A percentile compares a stretch with the other conserved stretches of the same genome.
These are phyloP conservation scores for Euphorbia celastroides DNA, from an alignment of 441 rosid genomes.

Conservation along the genomic window DNA sequence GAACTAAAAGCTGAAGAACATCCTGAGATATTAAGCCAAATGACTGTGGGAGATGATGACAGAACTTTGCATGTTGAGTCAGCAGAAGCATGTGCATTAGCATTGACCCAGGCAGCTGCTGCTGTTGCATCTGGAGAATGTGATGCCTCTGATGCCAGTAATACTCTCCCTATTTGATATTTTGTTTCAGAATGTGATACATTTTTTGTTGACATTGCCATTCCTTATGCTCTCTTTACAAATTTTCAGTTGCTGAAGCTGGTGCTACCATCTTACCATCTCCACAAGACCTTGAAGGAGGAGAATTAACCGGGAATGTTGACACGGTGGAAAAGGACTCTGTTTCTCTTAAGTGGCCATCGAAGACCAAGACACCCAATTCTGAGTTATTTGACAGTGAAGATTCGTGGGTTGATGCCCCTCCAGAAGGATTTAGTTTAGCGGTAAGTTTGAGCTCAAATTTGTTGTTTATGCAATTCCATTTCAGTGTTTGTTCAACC, in stretches of 20 bases:
- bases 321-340: constrained; percentile 36
- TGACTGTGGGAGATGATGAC: constrained; percentile 27
- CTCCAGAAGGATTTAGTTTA: constrained; percentile 80
- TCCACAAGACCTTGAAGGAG: constrained; percentile 35
- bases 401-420: constrained; percentile 79
- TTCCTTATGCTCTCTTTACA: constrained; percentile 10
- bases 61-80: constrained; percentile 40
- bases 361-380: constrained; percentile 49
- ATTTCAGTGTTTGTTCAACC: constrained; percentile 13
- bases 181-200: constrained; percentile 2
- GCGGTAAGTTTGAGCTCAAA: constrained; percentile 40
- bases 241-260: constrained; percentile 53
- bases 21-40: constrained; percentile 16
- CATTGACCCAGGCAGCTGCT: constrained; percentile 75
- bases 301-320: constrained; percentile 29
- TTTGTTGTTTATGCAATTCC: background rate
- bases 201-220: background rate
- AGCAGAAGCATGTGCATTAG: constrained; percentile 77
- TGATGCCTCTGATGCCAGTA: constrained; percentile 57
- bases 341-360: constrained; percentile 55
- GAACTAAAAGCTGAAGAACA: constrained; percentile 30
- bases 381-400: constrained; percentile 64
- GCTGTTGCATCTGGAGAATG: constrained; percentile 60
- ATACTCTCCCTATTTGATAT: constrained; percentile 11
- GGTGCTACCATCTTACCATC: constrained; percentile 63